Evolutionary conservation across 305 asterid genomes (phyloP).

Genomic region (Fraxinus albicans): DNA sequence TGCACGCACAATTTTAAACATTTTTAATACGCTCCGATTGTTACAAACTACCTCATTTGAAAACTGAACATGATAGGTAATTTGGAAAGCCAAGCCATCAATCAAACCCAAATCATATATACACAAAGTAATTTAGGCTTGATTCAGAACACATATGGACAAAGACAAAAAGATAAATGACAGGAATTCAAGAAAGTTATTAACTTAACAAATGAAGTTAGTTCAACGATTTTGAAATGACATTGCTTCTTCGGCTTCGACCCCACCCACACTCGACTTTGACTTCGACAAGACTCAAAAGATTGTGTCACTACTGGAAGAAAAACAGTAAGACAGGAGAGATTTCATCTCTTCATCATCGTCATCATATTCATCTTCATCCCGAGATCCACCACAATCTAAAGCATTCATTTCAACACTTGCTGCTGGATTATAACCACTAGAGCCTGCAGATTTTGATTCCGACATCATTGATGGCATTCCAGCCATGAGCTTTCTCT

Average conservation of each 20-base stretch:
- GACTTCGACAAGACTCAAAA: slow-evolving; percentile 1
- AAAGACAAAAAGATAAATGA: too few species aligned
- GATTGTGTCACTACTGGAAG: slow-evolving; percentile 18
- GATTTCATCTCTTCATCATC: slow-evolving; percentile 45
- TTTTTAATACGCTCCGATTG: too few species aligned
- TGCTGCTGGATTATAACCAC: background rate
- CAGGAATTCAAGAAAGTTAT: background rate
- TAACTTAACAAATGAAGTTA: background rate
- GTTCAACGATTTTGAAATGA: background rate
- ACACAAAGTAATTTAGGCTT: background rate
- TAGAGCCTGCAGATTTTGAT: slow-evolving; percentile 7
- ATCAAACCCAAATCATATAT: background rate
- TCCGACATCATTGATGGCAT: slow-evolving; percentile 19
- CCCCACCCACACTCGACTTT: background rate
- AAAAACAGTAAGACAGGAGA: slow-evolving; percentile 40
- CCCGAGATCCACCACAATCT: background rate
- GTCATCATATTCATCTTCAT: background rate
- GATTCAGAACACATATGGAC: background rate
- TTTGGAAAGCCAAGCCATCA: background rate
- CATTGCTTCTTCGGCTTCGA: background rate
- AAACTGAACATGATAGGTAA: too few species aligned
- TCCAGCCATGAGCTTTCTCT: slow-evolving; percentile 53
- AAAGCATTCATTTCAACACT: background rate
- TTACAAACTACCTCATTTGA: too few species aligned
- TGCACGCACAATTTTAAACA: too few species aligned